Percentiles rank a stretch among this genome's conserved stretches.
Conservation (phyloP, 2,329 filamentous ascomycete species). For the Ophiostoma tasmaniense region DNA sequence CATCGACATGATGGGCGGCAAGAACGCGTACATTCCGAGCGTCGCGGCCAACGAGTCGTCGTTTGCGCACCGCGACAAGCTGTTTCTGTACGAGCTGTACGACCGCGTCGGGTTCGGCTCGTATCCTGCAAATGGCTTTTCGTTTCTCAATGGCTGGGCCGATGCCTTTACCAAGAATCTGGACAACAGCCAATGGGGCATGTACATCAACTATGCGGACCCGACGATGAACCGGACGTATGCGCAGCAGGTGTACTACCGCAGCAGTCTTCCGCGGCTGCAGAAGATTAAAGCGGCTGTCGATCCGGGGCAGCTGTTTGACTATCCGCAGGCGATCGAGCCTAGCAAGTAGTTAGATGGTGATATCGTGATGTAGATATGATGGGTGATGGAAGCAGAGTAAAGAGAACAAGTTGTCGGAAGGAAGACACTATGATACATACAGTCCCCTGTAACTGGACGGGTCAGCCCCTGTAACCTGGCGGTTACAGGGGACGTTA, state of each 20-base stretch:
- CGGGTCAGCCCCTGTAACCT: too few relatives aligned
- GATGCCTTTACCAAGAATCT: conserved; percentile 26
- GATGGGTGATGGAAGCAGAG: background rate
- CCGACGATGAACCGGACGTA: conserved; percentile 36
- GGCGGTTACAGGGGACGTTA: too few relatives aligned
- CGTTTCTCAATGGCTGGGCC: conserved; percentile 36
- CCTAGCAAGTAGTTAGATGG: conserved; percentile 14
- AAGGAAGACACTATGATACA: too few relatives aligned
- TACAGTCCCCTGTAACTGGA: too few relatives aligned
- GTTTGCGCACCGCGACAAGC: conserved; percentile 35
- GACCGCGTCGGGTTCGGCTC: conserved; percentile 20
- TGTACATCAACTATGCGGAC: conserved; percentile 48
- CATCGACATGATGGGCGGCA: conserved; percentile 30
- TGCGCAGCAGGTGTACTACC: conserved; percentile 44
- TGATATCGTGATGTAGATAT: background rate
- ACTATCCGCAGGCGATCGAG: conserved; percentile 30
- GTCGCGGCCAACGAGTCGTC: conserved; percentile 26
- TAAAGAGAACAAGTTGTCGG: too few relatives aligned
- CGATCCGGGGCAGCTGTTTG: conserved; percentile 36
- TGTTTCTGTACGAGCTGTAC: conserved; percentile 45
- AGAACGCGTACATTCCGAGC: conserved; percentile 31
- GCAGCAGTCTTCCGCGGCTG: conserved; percentile 31
- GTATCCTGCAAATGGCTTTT: conserved; percentile 32
- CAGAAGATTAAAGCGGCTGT: conserved; percentile 32
- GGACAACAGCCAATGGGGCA: conserved; percentile 34